Base-by-base conservation (phyloP, 257 asterid genomes). In the Sherardia arvensis region DNA sequence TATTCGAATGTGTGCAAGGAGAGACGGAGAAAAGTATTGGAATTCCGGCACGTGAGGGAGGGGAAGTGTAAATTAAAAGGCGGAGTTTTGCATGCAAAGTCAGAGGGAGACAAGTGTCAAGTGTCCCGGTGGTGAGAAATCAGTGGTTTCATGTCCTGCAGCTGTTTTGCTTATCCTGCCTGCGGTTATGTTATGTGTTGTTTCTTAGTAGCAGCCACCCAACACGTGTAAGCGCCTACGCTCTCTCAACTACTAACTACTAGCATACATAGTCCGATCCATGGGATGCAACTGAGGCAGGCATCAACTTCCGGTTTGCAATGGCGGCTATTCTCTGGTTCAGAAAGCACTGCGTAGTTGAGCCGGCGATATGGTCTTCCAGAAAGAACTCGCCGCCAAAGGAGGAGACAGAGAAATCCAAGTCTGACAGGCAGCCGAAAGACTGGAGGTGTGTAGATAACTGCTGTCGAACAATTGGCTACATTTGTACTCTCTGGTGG, bases 401-500 rank as follows among this genome's bases (percentile, higher is more conserved):
- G 11, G 69, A 70, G 27, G 48, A 61, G 17, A 59, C 69, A 2
- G 59, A 11, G 47, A 38, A 38, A 38, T 38, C 47, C 17, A 17
- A 11, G 14, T 12, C 29, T 10, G 74, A 51, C 8, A 73, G 51
- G 36, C 60, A 5, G 22, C 3, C 40, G 15, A 85, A 34, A 26
- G 84, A 78, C 62, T 83, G 95, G 91, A 75, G 86, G 60, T 79
- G 91, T 76, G 49, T 87, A 10, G 94, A 87, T 69, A 69, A 68
- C 0, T 90, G 94, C 23, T 85, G 79, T 73, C 79, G 95, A 95
- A 55, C 64, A 55, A 76, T 87, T 40, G 97, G 97, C 5, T 85
- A 27, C 70, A 22, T 87, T 18, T 87, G 91, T 71, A 83, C 87
- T 1, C 69, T 74, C 7, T 87, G 97, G 95, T 85, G 94, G 88